Conservation (phyloP, 352 stramenopile species). For the Pythium phragmiticola region DNA sequence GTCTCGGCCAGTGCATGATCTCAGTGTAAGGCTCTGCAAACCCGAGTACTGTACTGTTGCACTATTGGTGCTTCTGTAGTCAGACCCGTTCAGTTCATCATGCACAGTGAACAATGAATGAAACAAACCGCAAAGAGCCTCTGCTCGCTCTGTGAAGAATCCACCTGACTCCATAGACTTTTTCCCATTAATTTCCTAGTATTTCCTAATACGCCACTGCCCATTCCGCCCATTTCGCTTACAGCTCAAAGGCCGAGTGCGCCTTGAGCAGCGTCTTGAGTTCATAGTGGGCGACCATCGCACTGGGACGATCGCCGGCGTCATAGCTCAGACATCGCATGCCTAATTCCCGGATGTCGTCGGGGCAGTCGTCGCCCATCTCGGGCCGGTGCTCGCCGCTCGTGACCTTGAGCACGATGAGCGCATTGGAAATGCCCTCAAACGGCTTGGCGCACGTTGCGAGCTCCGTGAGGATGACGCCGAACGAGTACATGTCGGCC, state of each 20-base stretch:
- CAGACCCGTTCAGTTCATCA: too few relatives aligned
- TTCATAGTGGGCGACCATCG: conserved; percentile 75
- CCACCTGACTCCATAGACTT: too few relatives aligned
- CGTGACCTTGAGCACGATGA: conserved; percentile 76
- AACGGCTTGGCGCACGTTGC: conserved; percentile 66
- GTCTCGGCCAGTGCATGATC: conserved; percentile 24
- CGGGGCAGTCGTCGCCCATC: conserved; percentile 52
- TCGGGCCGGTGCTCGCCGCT: conserved; percentile 59
- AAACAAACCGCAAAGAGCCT: too few relatives aligned
- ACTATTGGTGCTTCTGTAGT: neutral
- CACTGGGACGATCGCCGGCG: conserved; percentile 57
- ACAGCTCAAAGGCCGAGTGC: conserved; percentile 22
- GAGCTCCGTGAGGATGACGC: conserved; percentile 75
- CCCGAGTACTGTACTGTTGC: neutral
- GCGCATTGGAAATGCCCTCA: conserved; percentile 62
- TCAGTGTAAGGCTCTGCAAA: neutral
- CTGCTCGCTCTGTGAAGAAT: too few relatives aligned
- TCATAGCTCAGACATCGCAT: conserved; percentile 67
- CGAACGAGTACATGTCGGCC: conserved; percentile 87
- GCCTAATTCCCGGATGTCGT: conserved; percentile 64
- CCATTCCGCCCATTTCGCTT: neutral
- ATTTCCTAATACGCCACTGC: too few relatives aligned
- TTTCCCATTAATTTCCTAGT: too few relatives aligned
- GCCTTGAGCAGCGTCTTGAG: conserved; percentile 63
- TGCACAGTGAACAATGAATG: too few relatives aligned